Conservation (phyloP, 176 grass and related monocot genomes). For the bread wheat (Triticum aestivum) region IWGSC_CS_RefSeq_v2.1 NC_057798.1:129594207-129594706, state of each 20-base stretch:
- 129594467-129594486: neutral
- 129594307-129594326: neutral
- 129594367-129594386: neutral
- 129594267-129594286: neutral
- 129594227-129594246: neutral
- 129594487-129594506: neutral
- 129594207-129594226: neutral
- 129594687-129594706: conserved; percentile 14
- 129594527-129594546: neutral
- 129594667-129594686: conserved; percentile 21
- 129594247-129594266: neutral
- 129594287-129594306: neutral
- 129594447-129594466: neutral
- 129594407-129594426: neutral
- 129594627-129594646: neutral
- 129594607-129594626: neutral
- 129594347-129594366: neutral
- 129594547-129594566: neutral
- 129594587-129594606: neutral
- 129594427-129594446: neutral
- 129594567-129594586: neutral
- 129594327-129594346: conserved; percentile 1
- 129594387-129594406: neutral
- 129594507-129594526: neutral
- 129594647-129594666: neutral